These are phyloP conservation scores for Smittium mucronatum DNA, from an alignment of 371 early-diverging fungal genomes.

Conservation along the genomic window DNA sequence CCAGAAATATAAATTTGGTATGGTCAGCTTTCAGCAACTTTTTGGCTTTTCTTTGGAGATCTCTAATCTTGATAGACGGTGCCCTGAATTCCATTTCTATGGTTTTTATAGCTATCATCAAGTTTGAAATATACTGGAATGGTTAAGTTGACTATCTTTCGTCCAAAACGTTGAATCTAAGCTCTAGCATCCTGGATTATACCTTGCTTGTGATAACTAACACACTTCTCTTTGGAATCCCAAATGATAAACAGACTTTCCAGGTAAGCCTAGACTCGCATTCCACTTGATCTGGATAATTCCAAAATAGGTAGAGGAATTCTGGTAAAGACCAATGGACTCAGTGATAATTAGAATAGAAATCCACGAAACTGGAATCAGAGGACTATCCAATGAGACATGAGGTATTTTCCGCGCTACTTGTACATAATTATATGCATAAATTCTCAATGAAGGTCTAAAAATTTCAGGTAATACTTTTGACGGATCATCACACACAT, in stretches of 20 bases:
- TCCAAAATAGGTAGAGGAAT: slow-evolving; percentile 27
- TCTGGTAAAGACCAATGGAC: slow-evolving; percentile 33
- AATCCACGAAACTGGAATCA: slow-evolving; percentile 29
- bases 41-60: not conserved
- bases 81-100: not conserved
- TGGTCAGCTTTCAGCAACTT: not conserved
- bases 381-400: slow-evolving; percentile 33
- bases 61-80: not conserved
- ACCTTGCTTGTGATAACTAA: slow-evolving; percentile 16
- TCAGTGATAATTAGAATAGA: not conserved
- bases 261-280: slow-evolving; percentile 27
- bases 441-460: not conserved
- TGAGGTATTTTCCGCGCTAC: slow-evolving; percentile 5
- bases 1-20: not conserved
- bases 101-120: slow-evolving; percentile 32
- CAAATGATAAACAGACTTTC: slow-evolving; percentile 27
- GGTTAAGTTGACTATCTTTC: slow-evolving; percentile 23
- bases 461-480: slow-evolving; percentile 1
- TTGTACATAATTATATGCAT: not conserved
- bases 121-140: slow-evolving; percentile 27
- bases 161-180: not conserved
- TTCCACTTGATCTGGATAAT: slow-evolving; percentile 24
- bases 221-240: slow-evolving; percentile 3
- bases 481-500: slow-evolving; percentile 21
- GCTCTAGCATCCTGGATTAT: slow-evolving; percentile 6